Evolutionary conservation across 805 yeast species (phyloP).

Genomic region (Debaryomyces maramus): DNA sequence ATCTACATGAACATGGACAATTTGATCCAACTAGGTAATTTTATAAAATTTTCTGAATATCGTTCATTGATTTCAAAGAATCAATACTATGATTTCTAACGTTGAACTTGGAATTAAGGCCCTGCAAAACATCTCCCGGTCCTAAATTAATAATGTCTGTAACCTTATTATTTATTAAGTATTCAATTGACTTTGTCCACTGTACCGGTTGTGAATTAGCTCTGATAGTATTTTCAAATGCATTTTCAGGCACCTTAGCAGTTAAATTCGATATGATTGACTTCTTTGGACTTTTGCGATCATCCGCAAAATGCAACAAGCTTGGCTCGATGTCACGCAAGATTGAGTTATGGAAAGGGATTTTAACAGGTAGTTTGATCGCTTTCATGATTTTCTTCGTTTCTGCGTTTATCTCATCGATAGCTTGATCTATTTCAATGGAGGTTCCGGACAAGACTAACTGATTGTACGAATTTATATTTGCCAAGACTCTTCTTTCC

Average conservation of each 20-base stretch:
- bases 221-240: conserved; percentile 32
- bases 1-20: too few relatives aligned
- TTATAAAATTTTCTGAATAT: too few relatives aligned
- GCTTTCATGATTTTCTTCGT: conserved; percentile 23
- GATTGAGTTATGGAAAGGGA: conserved; percentile 51
- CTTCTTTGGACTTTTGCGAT: conserved; percentile 8
- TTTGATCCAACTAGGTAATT: too few relatives aligned
- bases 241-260: conserved; percentile 24
- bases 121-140: conserved; percentile 38
- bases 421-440: conserved; percentile 20
- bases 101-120: conserved; percentile 17
- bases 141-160: conserved; percentile 33
- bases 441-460: conserved; percentile 46
- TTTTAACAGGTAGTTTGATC: conserved; percentile 41
- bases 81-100: conserved; percentile 9
- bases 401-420: conserved; percentile 17
- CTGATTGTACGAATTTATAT: conserved; percentile 44
- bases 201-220: conserved; percentile 47
- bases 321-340: conserved; percentile 38
- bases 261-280: conserved; percentile 42
- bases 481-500: conserved; percentile 40
- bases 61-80: conserved; percentile 8
- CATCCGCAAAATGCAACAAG: conserved; percentile 22
- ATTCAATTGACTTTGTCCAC: conserved; percentile 39
- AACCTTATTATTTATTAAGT: conserved; percentile 14